Percentiles rank a stretch among this genome's conserved stretches.
Evolutionary conservation across 1,284 basidiomycete genomes (phyloP).

Genomic region (Rhodotorula sp.): DNA sequence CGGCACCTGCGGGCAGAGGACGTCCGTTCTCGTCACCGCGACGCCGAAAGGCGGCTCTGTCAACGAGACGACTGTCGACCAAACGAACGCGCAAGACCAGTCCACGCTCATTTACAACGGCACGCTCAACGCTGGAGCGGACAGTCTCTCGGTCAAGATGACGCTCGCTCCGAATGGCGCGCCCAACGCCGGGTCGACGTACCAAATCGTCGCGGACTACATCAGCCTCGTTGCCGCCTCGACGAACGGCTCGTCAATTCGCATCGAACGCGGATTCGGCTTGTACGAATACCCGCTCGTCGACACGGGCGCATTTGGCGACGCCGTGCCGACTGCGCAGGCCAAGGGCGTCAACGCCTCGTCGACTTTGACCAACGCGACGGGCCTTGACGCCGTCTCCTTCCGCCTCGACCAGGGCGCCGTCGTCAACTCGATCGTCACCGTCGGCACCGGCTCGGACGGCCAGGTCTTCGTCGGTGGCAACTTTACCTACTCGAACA

Average conservation of each 20-base stretch:
- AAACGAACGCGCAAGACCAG: slow-evolving; percentile 68
- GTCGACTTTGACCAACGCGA: slow-evolving; percentile 31
- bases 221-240: slow-evolving; percentile 58
- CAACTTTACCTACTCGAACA: slow-evolving; percentile 57
- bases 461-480: slow-evolving; percentile 69
- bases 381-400: slow-evolving; percentile 28
- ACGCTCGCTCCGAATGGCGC: slow-evolving; percentile 59
- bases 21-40: slow-evolving; percentile 76
- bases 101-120: slow-evolving; percentile 65
- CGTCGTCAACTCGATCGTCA: slow-evolving; percentile 59
- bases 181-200: slow-evolving; percentile 63
- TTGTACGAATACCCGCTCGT: slow-evolving; percentile 35
- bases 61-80: slow-evolving; percentile 62
- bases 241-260: slow-evolving; percentile 26
- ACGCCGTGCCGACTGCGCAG: slow-evolving; percentile 18
- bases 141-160: slow-evolving; percentile 42
- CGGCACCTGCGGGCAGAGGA: slow-evolving; percentile 75
- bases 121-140: slow-evolving; percentile 70
- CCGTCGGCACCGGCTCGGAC: slow-evolving; percentile 55
- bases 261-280: slow-evolving; percentile 25
- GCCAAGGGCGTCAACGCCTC: slow-evolving; percentile 18
- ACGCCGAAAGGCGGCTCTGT: slow-evolving; percentile 63
- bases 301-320: slow-evolving; percentile 31
- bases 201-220: slow-evolving; percentile 74
- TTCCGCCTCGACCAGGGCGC: slow-evolving; percentile 35